These are phyloP conservation scores for Psilocybe azurescens DNA, from an alignment of 768 basidiomycete genomes.

Conservation along the genomic window DNA sequence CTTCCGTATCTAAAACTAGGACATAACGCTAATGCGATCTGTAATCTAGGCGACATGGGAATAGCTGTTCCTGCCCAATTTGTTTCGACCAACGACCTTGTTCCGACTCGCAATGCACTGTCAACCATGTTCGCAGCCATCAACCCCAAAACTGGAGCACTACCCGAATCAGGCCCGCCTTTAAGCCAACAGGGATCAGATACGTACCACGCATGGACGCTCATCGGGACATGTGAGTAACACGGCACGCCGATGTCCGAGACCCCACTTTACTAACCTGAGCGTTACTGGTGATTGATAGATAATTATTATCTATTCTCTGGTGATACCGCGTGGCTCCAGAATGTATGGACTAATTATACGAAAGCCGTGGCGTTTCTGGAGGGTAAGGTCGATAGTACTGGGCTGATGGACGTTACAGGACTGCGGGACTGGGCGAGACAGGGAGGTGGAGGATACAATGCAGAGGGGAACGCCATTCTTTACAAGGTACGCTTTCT, in stretches of 20 bases:
- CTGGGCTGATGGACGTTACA: slow-evolving; percentile 60
- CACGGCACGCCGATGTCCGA: too few species aligned
- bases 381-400: slow-evolving; percentile 52
- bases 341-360: slow-evolving; percentile 57
- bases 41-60: slow-evolving; percentile 57
- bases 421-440: slow-evolving; percentile 64
- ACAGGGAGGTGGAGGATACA: slow-evolving; percentile 58
- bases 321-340: slow-evolving; percentile 57
- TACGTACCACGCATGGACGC: slow-evolving; percentile 66
- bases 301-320: slow-evolving; percentile 64
- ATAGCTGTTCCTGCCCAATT: slow-evolving; percentile 66
- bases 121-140: slow-evolving; percentile 62
- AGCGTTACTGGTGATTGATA: slow-evolving; percentile 12
- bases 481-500: slow-evolving; percentile 45
- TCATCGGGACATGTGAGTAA: slow-evolving; percentile 56
- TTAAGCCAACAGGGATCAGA: slow-evolving; percentile 51
- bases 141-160: slow-evolving; percentile 55
- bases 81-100: slow-evolving; percentile 63
- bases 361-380: slow-evolving; percentile 61
- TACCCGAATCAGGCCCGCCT: slow-evolving; percentile 59
- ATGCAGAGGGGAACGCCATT: slow-evolving; percentile 61
- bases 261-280: too few species aligned
- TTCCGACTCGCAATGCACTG: slow-evolving; percentile 60
- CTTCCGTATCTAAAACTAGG: not conserved
- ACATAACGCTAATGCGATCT: not conserved